Evolutionary conservation across 192 early-diverging fungal species (phyloP).

Genomic region (Kickxella alabastrina): DNA sequence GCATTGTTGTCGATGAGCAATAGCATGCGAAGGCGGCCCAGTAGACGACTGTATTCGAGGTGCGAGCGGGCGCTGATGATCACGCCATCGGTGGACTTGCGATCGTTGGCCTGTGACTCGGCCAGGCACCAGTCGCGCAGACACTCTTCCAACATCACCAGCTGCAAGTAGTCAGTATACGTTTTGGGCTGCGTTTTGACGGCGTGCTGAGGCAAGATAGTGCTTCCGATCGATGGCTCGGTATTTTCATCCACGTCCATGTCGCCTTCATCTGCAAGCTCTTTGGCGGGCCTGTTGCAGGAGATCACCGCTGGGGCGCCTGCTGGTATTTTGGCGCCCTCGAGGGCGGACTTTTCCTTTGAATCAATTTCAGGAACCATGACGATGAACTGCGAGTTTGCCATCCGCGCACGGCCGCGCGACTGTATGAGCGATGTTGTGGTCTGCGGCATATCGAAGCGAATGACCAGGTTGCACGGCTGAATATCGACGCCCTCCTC

Average conservation of each 20-base stretch:
- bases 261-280: not conserved
- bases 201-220: not conserved
- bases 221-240: not conserved
- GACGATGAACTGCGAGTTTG: slow-evolving; percentile 69
- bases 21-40: slow-evolving; percentile 7
- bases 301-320: not conserved
- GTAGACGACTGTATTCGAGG: slow-evolving; percentile 20
- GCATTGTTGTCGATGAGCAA: slow-evolving; percentile 22
- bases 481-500: slow-evolving; percentile 96
- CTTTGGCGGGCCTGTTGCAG: not conserved
- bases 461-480: slow-evolving; percentile 82
- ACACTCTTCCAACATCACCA: slow-evolving; percentile 53
- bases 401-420: slow-evolving; percentile 77
- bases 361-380: slow-evolving; percentile 54
- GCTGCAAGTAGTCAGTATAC: slow-evolving; percentile 40
- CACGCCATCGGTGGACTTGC: slow-evolving; percentile 6
- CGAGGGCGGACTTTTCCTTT: slow-evolving; percentile 5
- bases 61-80: slow-evolving; percentile 14
- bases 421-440: slow-evolving; percentile 82
- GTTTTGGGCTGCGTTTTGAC: slow-evolving; percentile 4
- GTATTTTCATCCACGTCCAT: not conserved
- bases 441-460: slow-evolving; percentile 76
- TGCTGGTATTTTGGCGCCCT: not conserved
- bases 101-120: slow-evolving; percentile 2
- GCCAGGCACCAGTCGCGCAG: slow-evolving; percentile 61